These are phyloP conservation scores for Colletotrichum sp. DNA, from an alignment of 2,329 filamentous ascomycete genomes.

Conservation along the genomic window DNA sequence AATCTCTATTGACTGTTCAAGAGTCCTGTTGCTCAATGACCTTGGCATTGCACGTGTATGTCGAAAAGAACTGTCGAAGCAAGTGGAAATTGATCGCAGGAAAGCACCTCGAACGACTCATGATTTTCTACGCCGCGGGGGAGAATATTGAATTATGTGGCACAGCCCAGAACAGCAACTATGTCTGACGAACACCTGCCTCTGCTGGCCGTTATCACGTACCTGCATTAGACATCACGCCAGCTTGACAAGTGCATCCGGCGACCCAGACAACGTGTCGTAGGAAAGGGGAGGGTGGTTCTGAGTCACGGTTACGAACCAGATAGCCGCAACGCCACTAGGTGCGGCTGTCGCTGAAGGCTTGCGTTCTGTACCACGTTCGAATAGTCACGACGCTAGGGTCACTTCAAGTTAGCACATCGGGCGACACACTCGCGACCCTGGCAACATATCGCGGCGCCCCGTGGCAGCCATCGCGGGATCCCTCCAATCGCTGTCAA, in stretches of 20 bases:
- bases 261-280: background rate
- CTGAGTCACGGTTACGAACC: background rate
- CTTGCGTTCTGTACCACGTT: background rate
- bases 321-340: background rate
- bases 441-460: background rate
- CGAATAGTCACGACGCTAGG: background rate
- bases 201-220: background rate
- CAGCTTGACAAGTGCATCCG: background rate
- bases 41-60: background rate
- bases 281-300: background rate
- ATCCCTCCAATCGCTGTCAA: slow-evolving; percentile 19
- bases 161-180: background rate
- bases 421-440: background rate
- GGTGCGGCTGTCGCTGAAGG: background rate
- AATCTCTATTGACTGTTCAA: background rate
- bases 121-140: background rate
- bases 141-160: background rate
- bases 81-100: background rate
- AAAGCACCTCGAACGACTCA: background rate
- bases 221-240: background rate
- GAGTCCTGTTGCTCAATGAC: background rate
- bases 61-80: background rate
- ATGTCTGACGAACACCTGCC: background rate
- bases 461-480: background rate
- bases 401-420: slow-evolving; percentile 1